Base-by-base conservation (phyloP, 1,139 yeast species). In the Hyphopichia fennica region DNA sequence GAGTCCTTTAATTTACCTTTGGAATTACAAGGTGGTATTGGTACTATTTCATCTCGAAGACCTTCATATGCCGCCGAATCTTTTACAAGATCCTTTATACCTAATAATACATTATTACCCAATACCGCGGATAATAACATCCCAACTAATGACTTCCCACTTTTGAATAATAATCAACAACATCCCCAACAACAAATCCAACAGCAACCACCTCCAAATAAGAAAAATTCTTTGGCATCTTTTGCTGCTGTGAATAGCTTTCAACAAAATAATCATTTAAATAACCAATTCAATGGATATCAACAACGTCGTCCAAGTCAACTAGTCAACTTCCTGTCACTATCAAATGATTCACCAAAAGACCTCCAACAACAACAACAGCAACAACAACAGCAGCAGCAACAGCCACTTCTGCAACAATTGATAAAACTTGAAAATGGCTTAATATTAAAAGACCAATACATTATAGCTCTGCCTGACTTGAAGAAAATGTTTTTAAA, bases 31-130 rank as follows among this genome's bases (percentile, higher is more conserved):
- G 86, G 87, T 28, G 87, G 87, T 0, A 67, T 82, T 3, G 80
- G 81, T 14, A 79, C 72, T 44, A 81, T 82, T 34, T 76, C 79
- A 22, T 76, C 84, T 9, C 69, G 87, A 59, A 69, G 87, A 58
- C 87, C 87, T 27, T 72, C 81, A 45, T 81, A 78, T 52, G 81
- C 86, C 6, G 87, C 87, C 8, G 87, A 82, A 52, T 67, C 77
- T 13, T 73, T 74, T 49, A 76, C 79, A 6, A 61, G 81, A 40
- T 64, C 67, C 11, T 25, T 25, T n/a, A 25, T 25, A 5, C 8
- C 28, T 10, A n/a, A n/a, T n/a, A n/a, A n/a, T n/a, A n/a, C n/a
- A n/a, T n/a, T n/a, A n/a, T n/a, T n/a, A n/a, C n/a, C n/a, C n/a
- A n/a, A n/a, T n/a, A n/a, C n/a, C n/a, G n/a, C n/a, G n/a, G n/a